Conservation (phyloP, 1,284 basidiomycete species). For the Thecaphora thlaspeos region DNA sequence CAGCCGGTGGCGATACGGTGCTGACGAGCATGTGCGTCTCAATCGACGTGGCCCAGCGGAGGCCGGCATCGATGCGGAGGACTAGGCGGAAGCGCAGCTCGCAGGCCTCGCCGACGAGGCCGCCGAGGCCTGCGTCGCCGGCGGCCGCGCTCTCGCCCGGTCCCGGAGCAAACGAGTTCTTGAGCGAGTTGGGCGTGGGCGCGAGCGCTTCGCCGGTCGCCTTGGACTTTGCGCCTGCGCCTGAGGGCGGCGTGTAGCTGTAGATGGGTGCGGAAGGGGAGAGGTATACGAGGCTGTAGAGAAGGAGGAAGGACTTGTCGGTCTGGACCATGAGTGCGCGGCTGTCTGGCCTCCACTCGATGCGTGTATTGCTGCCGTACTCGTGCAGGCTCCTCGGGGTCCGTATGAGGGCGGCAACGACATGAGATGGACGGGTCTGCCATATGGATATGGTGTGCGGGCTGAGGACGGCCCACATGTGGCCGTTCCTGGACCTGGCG, state of each 20-base stretch:
- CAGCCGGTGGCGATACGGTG: slow-evolving; percentile 43
- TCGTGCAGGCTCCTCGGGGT: slow-evolving; percentile 44
- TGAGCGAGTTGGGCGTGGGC: slow-evolving; percentile 28
- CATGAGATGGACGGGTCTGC: slow-evolving; percentile 47
- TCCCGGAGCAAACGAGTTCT: slow-evolving; percentile 38
- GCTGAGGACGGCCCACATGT: slow-evolving; percentile 45
- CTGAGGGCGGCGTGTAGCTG: slow-evolving; percentile 42
- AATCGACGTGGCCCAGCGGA: slow-evolving; percentile 30
- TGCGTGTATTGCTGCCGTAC: slow-evolving; percentile 46
- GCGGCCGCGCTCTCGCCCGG: slow-evolving; percentile 45
- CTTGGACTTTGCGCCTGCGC: slow-evolving; percentile 28
- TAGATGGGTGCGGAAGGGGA: slow-evolving; percentile 25
- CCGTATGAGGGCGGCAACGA: slow-evolving; percentile 43
- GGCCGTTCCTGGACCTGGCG: slow-evolving; percentile 35
- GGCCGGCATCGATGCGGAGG: slow-evolving; percentile 48
- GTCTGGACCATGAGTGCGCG: slow-evolving; percentile 34
- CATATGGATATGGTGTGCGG: slow-evolving; percentile 40
- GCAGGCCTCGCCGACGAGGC: slow-evolving; percentile 25
- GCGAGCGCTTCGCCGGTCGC: slow-evolving; percentile 30
- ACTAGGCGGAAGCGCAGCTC: slow-evolving; percentile 48
- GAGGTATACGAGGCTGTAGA: slow-evolving; percentile 37
- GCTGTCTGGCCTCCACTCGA: slow-evolving; percentile 45
- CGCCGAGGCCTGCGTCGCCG: slow-evolving; percentile 26
- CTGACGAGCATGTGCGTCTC: slow-evolving; percentile 48
- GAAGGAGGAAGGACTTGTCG: slow-evolving; percentile 33